phyloP scores from a whole-genome alignment of 306 rosid species.

The Fragaria iinumae region DNA sequence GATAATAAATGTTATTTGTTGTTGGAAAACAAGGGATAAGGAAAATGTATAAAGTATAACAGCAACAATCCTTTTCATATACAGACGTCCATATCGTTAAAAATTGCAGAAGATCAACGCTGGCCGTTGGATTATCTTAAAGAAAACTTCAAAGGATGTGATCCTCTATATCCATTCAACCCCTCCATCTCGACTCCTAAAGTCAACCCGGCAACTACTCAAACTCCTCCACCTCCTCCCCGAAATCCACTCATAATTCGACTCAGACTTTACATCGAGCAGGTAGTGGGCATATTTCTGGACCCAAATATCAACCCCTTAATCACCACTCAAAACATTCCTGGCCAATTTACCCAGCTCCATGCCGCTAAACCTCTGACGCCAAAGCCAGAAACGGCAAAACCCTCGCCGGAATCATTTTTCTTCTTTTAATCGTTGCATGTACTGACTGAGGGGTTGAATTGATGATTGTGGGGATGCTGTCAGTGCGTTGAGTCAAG shows the following conservation, averaged over 20 bases:
- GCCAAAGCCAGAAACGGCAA: conserved; percentile 33
- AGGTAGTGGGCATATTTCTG: conserved; percentile 30
- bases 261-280: conserved; percentile 37
- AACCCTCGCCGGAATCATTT: conserved; percentile 29
- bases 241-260: conserved; percentile 38
- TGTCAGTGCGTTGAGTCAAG: too few species aligned
- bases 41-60: too few species aligned
- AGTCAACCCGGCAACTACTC: conserved; percentile 38
- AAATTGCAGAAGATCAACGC: too few species aligned
- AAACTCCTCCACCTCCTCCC: conserved; percentile 31
- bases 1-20: too few species aligned
- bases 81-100: too few species aligned
- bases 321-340: conserved; percentile 18
- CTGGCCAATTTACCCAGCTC: conserved; percentile 30
- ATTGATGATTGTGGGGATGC: too few species aligned
- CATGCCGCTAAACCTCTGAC: conserved; percentile 19
- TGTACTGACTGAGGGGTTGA: too few species aligned
- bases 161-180: conserved; percentile 19
- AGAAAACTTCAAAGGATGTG: too few species aligned
- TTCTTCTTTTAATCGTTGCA: too few species aligned
- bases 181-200: conserved; percentile 20
- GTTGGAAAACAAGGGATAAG: too few species aligned
- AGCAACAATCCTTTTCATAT: too few species aligned
- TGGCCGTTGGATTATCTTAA: too few species aligned
- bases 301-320: conserved; percentile 36